Evolutionary conservation across 192 early-diverging fungal species (phyloP).

Genomic region (Backusella tarrabulga): DNA sequence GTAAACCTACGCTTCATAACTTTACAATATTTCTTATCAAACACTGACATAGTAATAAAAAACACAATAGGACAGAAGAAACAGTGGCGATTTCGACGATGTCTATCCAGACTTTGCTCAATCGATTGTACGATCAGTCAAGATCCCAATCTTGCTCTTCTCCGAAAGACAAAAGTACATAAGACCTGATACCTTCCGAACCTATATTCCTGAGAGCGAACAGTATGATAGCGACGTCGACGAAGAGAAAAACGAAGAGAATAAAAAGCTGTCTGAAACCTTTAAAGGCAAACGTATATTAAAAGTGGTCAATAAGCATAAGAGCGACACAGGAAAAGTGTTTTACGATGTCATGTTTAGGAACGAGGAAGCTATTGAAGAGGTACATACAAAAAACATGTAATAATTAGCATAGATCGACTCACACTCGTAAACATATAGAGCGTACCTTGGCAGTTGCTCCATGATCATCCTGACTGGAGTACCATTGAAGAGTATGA

Average conservation of each 20-base stretch:
- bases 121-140: background rate
- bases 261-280: background rate
- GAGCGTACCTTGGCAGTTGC: background rate
- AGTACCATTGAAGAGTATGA: background rate
- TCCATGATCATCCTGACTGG: background rate
- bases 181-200: background rate
- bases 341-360: background rate
- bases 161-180: background rate
- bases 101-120: background rate
- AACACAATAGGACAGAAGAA: background rate
- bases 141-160: background rate
- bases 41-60: background rate
- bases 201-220: background rate
- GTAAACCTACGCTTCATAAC: background rate
- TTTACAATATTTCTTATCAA: background rate
- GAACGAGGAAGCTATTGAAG: background rate
- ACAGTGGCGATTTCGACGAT: background rate
- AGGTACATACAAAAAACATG: background rate
- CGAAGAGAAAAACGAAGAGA: background rate
- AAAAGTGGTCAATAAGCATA: background rate
- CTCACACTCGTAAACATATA: background rate
- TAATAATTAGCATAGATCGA: background rate
- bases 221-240: background rate
- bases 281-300: background rate
- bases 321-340: background rate